Evolutionary conservation across 1,284 basidiomycete genomes (phyloP), one percentile per base, ranked within the genome.

Genomic region (Cutaneotrichosporon sp.): DNA sequence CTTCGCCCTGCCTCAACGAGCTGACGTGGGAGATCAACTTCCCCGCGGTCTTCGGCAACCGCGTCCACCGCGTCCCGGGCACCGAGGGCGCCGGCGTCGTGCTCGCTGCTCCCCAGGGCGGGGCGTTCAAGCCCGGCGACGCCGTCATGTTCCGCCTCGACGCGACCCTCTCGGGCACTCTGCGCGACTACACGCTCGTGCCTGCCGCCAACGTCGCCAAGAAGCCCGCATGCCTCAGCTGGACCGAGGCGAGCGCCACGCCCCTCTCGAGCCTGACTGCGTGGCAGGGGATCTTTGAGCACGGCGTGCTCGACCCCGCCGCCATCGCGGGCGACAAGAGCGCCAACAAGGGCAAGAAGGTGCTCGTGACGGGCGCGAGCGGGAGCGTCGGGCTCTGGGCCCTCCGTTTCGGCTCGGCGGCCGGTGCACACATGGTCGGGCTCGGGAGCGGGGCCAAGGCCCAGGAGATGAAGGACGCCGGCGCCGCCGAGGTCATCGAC

Each of bases 81-180:
- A 62, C 64, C 2, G 64, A 65, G 54, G 60, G 64, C 18, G 60
- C 64, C 6, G 64, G 64, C 16, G 42, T 59, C 20, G 46, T 65
- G 25, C 47, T 42, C 16, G 4, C n/a, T 6, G 59, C 46, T 10
- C 54, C 58, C 4, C 22, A 25, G 5, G 33, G 54, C 8, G 29
- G 22, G 0, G 7, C 14, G 8, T 60, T 60, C 42, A 52, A 54
- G 25, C 10, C 18, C 3, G 64, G 64, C 47, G 58, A 65, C 51
- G 52, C 45, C 18, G 60, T 62, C 51, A 54, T 62, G 31, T 65
- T 36, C 55, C 64, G 64, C 51, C 54, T 38, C 52, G 55, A 65
- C 43, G 64, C 64, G 6, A 52, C 50, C 46, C 42, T 62, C 13
- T 38, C 25, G 8, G 64, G 64, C 36, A 29, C 60, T 3, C 9